Conservation (phyloP, 352 stramenopile genomes). For the Aphanomyces invadans region DNA sequence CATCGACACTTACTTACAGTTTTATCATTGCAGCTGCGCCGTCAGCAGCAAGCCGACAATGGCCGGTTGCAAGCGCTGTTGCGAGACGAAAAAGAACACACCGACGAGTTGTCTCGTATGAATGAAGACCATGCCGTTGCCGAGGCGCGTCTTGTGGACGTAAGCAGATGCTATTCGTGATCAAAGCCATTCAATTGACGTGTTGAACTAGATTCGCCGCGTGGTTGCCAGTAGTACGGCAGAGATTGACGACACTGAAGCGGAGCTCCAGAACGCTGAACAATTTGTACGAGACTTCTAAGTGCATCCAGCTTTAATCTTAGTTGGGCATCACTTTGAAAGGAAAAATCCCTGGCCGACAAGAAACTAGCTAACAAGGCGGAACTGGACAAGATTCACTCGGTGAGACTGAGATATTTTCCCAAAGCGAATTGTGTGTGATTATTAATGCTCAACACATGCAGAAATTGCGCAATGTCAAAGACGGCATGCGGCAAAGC, state of each 20-base stretch:
- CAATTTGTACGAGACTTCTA: constrained; percentile 33
- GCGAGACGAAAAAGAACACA: constrained; percentile 63
- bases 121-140: constrained; percentile 50
- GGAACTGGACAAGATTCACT: constrained; percentile 49
- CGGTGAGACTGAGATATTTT: constrained; percentile 8
- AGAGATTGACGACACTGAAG: constrained; percentile 46
- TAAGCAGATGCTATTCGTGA: constrained; percentile 29
- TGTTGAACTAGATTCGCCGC: constrained; percentile 66
- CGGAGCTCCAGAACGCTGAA: constrained; percentile 46
- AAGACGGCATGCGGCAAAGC: constrained; percentile 87
- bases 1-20: too few relatives aligned
- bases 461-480: constrained; percentile 85
- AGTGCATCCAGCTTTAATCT: too few relatives aligned
- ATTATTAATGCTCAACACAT: constrained; percentile 38
- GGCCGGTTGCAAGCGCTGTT: constrained; percentile 64
- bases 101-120: constrained; percentile 57
- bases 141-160: constrained; percentile 54
- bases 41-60: constrained; percentile 53
- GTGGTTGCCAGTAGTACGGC: constrained; percentile 56
- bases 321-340: too few relatives aligned
- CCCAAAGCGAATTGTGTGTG: neutral
- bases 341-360: constrained; percentile 25
- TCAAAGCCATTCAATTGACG: too few relatives aligned
- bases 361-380: constrained; percentile 58
- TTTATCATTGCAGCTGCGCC: constrained; percentile 30